These are phyloP conservation scores for Gremmenia infestans DNA, from an alignment of 2,329 filamentous ascomycete species.

Conservation along the genomic window DNA sequence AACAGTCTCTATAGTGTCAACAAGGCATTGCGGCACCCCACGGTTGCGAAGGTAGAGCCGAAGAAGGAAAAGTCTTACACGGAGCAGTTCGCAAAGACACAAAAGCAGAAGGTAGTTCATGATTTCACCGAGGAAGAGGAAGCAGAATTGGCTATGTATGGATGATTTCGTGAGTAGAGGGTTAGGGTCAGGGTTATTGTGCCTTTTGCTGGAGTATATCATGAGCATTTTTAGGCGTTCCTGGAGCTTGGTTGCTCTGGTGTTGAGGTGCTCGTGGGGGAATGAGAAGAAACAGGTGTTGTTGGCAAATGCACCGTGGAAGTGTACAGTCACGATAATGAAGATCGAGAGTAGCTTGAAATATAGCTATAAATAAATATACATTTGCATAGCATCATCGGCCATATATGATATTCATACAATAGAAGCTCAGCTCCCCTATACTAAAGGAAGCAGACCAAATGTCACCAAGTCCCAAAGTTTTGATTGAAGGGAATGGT, in stretches of 20 bases:
- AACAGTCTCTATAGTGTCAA: constrained; percentile 72
- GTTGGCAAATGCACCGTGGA: neutral
- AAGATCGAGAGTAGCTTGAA: neutral
- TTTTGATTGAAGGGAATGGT: no score
- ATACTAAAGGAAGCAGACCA: no score
- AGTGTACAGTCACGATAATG: neutral
- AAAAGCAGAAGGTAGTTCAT: constrained; percentile 2
- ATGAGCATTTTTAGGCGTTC: constrained; percentile 7
- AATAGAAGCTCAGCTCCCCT: no score
- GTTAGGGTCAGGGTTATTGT: neutral
- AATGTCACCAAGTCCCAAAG: no score
- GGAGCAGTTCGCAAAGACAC: constrained; percentile 18
- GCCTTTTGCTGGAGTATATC: neutral
- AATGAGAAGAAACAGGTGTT: neutral
- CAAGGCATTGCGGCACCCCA: constrained; percentile 34
- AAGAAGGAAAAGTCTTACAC: constrained; percentile 16
- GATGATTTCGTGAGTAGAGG: constrained; percentile 26
- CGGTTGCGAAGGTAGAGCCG: constrained; percentile 17
- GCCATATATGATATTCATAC: no score
- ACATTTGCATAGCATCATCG: neutral
- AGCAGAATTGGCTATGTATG: constrained; percentile 42
- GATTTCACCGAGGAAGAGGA: constrained; percentile 46
- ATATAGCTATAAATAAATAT: neutral
- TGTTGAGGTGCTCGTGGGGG: neutral
- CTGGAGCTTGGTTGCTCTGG: neutral